These are phyloP conservation scores for Ophiosphaerella narmari DNA, from an alignment of 2,329 filamentous ascomycete species.

Conservation along the genomic window DNA sequence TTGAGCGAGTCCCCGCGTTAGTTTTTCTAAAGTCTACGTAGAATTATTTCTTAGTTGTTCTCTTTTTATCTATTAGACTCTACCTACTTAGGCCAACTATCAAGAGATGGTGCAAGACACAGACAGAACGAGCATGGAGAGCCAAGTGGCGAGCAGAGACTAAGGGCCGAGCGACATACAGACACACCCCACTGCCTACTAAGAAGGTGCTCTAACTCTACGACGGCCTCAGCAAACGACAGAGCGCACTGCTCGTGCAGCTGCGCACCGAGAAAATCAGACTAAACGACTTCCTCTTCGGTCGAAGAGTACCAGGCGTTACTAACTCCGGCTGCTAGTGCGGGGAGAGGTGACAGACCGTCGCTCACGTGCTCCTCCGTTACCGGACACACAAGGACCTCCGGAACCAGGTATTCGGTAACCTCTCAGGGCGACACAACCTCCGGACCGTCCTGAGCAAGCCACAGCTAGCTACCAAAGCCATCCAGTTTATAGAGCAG, in stretches of 20 bases:
- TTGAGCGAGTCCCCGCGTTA: too few species aligned
- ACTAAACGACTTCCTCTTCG: constrained; percentile 20
- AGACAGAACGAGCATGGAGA: constrained; percentile 7
- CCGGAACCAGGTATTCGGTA: constrained; percentile 16
- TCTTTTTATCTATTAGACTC: too few species aligned
- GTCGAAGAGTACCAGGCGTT: constrained; percentile 12
- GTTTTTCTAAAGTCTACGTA: too few species aligned
- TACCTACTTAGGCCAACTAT: constrained; percentile 3
- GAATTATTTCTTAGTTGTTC: too few species aligned
- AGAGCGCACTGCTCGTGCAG: constrained; percentile 1
- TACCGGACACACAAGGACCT: constrained; percentile 16
- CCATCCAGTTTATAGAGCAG: constrained; percentile 20
- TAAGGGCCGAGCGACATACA: constrained; percentile 13
- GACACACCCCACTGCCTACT: constrained; percentile 11
- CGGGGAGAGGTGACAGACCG: constrained; percentile 18
- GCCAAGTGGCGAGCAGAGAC: constrained; percentile 7
- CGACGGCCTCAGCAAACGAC: constrained; percentile 13
- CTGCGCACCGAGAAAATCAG: constrained; percentile 20
- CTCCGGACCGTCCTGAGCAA: constrained; percentile 16
- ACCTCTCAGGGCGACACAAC: constrained; percentile 19
- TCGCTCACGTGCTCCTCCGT: constrained; percentile 17
- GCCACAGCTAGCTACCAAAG: constrained; percentile 20
- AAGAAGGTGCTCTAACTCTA: constrained; percentile 13
- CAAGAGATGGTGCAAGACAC: constrained; percentile 11
- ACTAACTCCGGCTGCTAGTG: constrained; percentile 14